Base-by-base conservation (phyloP, 164 flowering plant species). In the Magnolia officinalis region DNA sequence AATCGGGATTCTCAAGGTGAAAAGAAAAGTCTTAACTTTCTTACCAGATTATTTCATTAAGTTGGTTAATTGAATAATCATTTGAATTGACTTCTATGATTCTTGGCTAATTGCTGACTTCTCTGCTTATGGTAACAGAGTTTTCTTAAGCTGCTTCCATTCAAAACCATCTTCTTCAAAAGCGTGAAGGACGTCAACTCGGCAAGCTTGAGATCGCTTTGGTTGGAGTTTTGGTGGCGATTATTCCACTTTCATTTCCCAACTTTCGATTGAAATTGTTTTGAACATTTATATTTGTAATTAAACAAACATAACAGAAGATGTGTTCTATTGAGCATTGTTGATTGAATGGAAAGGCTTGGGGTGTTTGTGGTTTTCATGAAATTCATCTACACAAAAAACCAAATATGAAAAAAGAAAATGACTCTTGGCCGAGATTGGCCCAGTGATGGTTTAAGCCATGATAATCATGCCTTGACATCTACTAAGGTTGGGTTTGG, bases 61-160 rank as follows among this genome's bases (percentile, higher is more conserved):
- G 52, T 52, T 52, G 77, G 63, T 69, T 31, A 29, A 45, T 49
- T 18, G 74, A 63, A 6, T 63, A 29, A 75, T 52, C 65, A 75
- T 76, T 82, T 75, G 77, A 77, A 80, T 52, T 80, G 63, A 77
- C 74, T 74, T 68, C 31, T 80, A 82, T 80, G 84, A 69, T 77
- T 61, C 73, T 80, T 77, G 79, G 80, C 75, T 79, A 82, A 79
- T 74, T 73, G 58, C 80, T 55, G 50, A 55, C 23, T 18, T 64
- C 20, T 31, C 23, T 67, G 74, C 75, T 74, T 70, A 74, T 70
- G 45, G 45, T 37, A 37, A 5, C 63, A 75, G 76, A 75, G 71
- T 75, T 50, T 55, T 77, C 10, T 50, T 51, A 11, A 16, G 37
- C 24, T 77, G 81, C 78, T 77, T 67, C 76, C 11, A 68, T 77